Conservation (phyloP, 225 moss, liverwort and hornwort genomes). For the Marchantia paleacea region DNA sequence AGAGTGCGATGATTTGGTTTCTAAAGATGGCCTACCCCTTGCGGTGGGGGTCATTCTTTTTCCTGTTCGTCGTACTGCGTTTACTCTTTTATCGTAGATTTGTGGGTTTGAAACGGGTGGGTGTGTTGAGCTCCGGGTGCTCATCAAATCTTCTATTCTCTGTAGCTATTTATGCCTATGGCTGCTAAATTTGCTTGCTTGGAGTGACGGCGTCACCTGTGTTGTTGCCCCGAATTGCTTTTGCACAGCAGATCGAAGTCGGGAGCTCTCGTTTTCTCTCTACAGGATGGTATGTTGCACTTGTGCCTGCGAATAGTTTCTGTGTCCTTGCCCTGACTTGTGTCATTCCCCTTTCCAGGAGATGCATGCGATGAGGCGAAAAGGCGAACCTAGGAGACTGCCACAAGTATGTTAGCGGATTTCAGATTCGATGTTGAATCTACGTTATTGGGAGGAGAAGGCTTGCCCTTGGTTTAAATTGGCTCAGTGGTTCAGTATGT, state of each 20-base stretch:
- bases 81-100: neutral
- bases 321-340: neutral
- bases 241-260: neutral
- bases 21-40: neutral
- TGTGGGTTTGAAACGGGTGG: neutral
- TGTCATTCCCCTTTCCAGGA: constrained; percentile 14
- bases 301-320: neutral
- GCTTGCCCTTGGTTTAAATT: constrained; percentile 14
- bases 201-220: neutral
- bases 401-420: constrained; percentile 15
- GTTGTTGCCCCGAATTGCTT: neutral
- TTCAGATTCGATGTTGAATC: constrained; percentile 19
- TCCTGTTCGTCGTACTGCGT: neutral
- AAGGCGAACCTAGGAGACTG: constrained; percentile 17
- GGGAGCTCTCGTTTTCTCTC: neutral
- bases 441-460: constrained; percentile 14
- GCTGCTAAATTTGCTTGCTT: neutral
- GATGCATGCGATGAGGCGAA: constrained; percentile 20
- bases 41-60: neutral
- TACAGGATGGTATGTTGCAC: neutral
- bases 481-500: constrained; percentile 11
- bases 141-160: neutral
- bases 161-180: neutral
- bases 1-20: constrained; percentile 3
- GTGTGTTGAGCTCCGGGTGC: neutral